These are phyloP conservation scores for Dictyostelium purpureum DNA, from an alignment of 78 protist genomes.

Conservation along the genomic window DNA sequence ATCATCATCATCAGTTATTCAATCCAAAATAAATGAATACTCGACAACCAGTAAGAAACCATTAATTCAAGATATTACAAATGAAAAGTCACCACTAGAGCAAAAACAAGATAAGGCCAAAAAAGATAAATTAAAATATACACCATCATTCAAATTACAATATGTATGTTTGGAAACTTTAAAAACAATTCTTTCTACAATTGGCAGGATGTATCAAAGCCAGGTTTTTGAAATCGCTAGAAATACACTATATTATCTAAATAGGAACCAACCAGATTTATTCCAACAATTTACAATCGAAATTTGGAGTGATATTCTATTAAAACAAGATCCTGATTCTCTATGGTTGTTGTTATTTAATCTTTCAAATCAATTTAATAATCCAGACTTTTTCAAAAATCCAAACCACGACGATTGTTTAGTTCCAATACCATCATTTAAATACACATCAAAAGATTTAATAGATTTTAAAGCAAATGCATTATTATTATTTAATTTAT, in stretches of 20 bases:
- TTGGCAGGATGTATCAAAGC: background rate
- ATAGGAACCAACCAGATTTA: slow-evolving; percentile 25
- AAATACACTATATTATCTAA: slow-evolving; percentile 11
- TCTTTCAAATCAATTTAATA: slow-evolving; percentile 13
- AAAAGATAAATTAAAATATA: background rate
- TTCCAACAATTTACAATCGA: slow-evolving; percentile 8
- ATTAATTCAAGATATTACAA: background rate
- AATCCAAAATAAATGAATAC: background rate
- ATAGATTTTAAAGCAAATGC: slow-evolving; percentile 34
- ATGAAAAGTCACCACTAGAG: background rate
- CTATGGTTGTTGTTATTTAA: slow-evolving; percentile 37
- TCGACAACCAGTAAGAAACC: background rate
- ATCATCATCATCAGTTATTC: background rate
- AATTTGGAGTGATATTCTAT: slow-evolving; percentile 31
- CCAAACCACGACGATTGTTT: background rate
- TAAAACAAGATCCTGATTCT: slow-evolving; percentile 29
- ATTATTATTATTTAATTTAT: background rate
- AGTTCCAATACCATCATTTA: slow-evolving; percentile 8
- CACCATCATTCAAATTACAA: slow-evolving; percentile 1
- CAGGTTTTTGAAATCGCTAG: slow-evolving; percentile 16
- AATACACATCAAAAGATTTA: background rate
- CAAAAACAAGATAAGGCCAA: background rate
- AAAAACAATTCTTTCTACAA: background rate
- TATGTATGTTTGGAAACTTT: background rate
- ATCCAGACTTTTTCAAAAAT: background rate